Evolutionary conservation across 768 basidiomycete genomes (phyloP).

Genomic region (Russula ochroleuca): DNA sequence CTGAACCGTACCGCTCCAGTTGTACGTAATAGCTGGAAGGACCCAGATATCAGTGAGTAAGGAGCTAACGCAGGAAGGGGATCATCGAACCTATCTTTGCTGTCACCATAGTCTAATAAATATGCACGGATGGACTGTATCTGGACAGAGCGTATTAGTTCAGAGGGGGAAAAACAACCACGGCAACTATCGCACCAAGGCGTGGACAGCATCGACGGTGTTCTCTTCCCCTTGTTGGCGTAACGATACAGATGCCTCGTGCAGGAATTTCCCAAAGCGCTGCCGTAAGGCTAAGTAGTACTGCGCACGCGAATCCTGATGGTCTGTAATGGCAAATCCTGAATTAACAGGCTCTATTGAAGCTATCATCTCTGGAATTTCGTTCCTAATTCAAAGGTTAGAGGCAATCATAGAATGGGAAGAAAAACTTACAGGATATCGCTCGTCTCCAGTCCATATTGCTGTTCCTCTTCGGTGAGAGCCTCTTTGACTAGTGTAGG

Average conservation of each 20-base stretch:
- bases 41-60: neutral
- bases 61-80: conserved; percentile 31
- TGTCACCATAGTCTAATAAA: conserved; percentile 72
- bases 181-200: conserved; percentile 43
- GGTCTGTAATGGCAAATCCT: conserved; percentile 65
- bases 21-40: conserved; percentile 50
- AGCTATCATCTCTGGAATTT: conserved; percentile 75
- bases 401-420: neutral
- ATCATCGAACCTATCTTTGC: conserved; percentile 45
- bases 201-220: conserved; percentile 74
- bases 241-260: conserved; percentile 62
- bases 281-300: conserved; percentile 53
- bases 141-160: conserved; percentile 34
- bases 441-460: conserved; percentile 44
- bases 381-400: conserved; percentile 44
- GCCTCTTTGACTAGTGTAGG: conserved; percentile 59
- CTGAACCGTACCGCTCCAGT: conserved; percentile 52
- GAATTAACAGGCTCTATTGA: conserved; percentile 55
- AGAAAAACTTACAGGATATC: conserved; percentile 58
- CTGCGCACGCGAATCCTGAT: conserved; percentile 45
- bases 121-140: conserved; percentile 65
- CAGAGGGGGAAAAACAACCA: neutral
- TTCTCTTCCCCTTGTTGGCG: conserved; percentile 74
- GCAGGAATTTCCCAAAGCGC: conserved; percentile 66
- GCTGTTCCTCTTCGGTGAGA: conserved; percentile 47